These are phyloP conservation scores for Apiospora sp. DNA, from an alignment of 2,329 filamentous ascomycete genomes.

Conservation along the genomic window DNA sequence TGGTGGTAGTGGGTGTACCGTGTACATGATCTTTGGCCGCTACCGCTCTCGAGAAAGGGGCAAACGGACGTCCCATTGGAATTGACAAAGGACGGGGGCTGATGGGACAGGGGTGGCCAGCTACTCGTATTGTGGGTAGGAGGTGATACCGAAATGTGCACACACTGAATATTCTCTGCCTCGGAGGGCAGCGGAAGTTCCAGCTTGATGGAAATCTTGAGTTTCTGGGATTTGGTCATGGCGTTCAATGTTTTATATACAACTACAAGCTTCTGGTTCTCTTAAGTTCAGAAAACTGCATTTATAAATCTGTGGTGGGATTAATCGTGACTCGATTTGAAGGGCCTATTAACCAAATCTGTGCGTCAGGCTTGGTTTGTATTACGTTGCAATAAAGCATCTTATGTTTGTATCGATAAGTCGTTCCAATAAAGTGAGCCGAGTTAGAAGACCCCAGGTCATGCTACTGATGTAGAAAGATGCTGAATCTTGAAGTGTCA, in stretches of 20 bases:
- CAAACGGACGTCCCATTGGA: too few relatives aligned
- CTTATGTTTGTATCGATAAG: too few relatives aligned
- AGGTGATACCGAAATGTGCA: too few relatives aligned
- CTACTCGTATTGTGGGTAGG: background rate
- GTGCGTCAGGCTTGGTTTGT: background rate
- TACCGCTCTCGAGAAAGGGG: too few relatives aligned
- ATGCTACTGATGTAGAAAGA: too few relatives aligned
- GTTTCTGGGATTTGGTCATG: background rate
- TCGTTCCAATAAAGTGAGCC: too few relatives aligned
- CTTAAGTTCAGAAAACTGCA: background rate
- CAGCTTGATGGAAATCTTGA: background rate
- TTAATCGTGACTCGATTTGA: background rate
- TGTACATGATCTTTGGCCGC: too few relatives aligned
- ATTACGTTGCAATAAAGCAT: background rate
- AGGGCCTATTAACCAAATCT: background rate
- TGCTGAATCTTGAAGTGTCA: background rate
- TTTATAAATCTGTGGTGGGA: background rate
- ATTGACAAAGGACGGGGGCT: too few relatives aligned
- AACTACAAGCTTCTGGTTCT: background rate
- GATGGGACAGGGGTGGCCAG: too few relatives aligned
- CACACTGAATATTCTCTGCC: background rate
- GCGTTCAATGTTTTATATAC: background rate
- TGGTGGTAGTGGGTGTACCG: background rate
- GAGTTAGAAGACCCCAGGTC: too few relatives aligned
- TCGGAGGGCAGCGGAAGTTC: background rate